Percentiles rank a stretch among this genome's conserved stretches.
These are phyloP conservation scores for Hepatocystis sp. DNA, from an alignment of 169 alveolate genomes.

Conservation along the genomic window DNA sequence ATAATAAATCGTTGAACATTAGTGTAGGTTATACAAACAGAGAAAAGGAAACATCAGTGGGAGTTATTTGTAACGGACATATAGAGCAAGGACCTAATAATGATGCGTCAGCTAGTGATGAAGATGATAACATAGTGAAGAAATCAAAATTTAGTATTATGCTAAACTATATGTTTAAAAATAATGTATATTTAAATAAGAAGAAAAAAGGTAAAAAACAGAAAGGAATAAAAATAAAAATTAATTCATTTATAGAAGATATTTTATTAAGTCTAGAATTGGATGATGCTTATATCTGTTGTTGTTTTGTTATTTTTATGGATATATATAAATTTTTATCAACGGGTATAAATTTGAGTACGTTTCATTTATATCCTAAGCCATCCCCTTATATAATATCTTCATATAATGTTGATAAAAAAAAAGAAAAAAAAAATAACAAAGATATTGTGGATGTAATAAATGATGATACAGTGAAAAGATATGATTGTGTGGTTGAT, in stretches of 20 bases:
- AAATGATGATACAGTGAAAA: background rate
- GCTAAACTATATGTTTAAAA: slow-evolving; percentile 55
- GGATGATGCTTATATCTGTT: slow-evolving; percentile 76
- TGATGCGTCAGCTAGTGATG: background rate
- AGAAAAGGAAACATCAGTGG: too few relatives aligned
- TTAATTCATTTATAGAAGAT: slow-evolving; percentile 71
- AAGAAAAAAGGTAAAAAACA: slow-evolving; percentile 65
- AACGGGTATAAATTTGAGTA: slow-evolving; percentile 56
- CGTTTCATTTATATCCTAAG: slow-evolving; percentile 73
- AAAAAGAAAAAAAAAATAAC: slow-evolving; percentile 12
- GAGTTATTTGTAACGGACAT: too few relatives aligned
- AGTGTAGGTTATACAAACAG: too few relatives aligned
- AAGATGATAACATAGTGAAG: background rate
- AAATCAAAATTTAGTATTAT: slow-evolving; percentile 2
- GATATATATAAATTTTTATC: slow-evolving; percentile 71
- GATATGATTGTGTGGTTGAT: background rate
- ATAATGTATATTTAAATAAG: slow-evolving; percentile 66
- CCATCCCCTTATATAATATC: slow-evolving; percentile 76
- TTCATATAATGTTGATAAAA: too few relatives aligned
- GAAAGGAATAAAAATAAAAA: slow-evolving; percentile 73
- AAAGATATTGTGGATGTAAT: background rate
- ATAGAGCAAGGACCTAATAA: background rate
- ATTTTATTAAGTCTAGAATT: slow-evolving; percentile 49
- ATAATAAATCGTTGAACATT: too few relatives aligned
- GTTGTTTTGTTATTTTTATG: slow-evolving; percentile 52